phyloP scores from a whole-genome alignment of 805 yeast species.

The Wickerhamomyces ciferrii region DNA sequence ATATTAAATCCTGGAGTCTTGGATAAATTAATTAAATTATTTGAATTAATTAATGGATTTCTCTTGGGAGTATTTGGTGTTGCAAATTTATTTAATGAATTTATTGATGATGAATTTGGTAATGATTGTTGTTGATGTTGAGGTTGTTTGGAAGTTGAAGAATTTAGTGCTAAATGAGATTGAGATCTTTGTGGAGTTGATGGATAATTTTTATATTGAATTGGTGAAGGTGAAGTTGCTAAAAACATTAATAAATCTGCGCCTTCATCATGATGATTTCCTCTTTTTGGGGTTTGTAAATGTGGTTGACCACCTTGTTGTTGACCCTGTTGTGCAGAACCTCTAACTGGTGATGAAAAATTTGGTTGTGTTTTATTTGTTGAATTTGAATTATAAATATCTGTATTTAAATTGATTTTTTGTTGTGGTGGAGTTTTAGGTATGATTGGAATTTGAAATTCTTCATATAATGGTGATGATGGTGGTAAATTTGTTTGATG shows the following conservation, averaged over 20 bases:
- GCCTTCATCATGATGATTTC: slow-evolving; percentile 46
- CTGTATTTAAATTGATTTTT: slow-evolving; percentile 15
- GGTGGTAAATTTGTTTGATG: slow-evolving; percentile 13
- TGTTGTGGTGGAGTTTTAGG: slow-evolving; percentile 24
- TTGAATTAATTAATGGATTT: slow-evolving; percentile 4
- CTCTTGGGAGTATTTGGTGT: slow-evolving; percentile 25
- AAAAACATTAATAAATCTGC: slow-evolving; percentile 77
- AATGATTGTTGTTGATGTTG: slow-evolving; percentile 2
- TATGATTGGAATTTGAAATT: slow-evolving; percentile 9
- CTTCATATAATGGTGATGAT: slow-evolving; percentile 21
- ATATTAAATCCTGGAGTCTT: slow-evolving; percentile 71
- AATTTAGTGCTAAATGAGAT: slow-evolving; percentile 1
- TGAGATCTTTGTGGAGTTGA: slow-evolving; percentile 16
- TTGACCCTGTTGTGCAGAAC: slow-evolving; percentile 1
- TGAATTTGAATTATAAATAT: slow-evolving; percentile 20
- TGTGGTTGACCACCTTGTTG: slow-evolving; percentile 3
- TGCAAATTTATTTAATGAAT: slow-evolving; percentile 1
- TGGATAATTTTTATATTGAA: slow-evolving; percentile 18
- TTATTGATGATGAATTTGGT: slow-evolving; percentile 3
- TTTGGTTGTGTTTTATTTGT: slow-evolving; percentile 21
- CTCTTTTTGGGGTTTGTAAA: slow-evolving; percentile 20
- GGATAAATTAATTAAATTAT: neutral
- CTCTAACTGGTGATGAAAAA: slow-evolving; percentile 15
- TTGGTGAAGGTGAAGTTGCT: slow-evolving; percentile 78
- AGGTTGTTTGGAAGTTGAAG: slow-evolving; percentile 9